These are phyloP conservation scores for Geotrichum bryndzae DNA, from an alignment of 1,139 yeast species.

Conservation along the genomic window DNA sequence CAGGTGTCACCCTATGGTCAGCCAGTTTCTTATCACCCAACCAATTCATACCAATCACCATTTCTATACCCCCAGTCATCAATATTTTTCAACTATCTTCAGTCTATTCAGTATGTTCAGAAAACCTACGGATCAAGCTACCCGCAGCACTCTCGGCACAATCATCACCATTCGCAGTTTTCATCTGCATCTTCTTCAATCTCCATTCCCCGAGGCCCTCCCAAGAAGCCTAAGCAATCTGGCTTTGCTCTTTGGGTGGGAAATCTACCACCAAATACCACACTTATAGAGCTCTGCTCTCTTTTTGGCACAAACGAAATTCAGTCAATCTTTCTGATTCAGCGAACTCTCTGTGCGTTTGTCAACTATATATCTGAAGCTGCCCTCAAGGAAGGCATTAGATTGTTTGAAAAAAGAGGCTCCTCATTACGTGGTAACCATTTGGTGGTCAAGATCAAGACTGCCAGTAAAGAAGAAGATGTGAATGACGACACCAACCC, in stretches of 20 bases:
- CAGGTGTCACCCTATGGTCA: neutral
- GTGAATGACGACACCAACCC: neutral
- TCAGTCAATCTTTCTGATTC: constrained; percentile 37
- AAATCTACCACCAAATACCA: constrained; percentile 35
- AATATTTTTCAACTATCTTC: constrained; percentile 16
- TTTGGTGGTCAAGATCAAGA: constrained; percentile 30
- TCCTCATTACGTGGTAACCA: constrained; percentile 31
- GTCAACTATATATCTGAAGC: constrained; percentile 33
- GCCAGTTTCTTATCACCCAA: neutral
- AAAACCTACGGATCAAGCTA: neutral
- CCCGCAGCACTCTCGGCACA: neutral
- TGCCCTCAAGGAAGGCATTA: constrained; percentile 34
- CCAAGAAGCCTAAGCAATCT: constrained; percentile 35
- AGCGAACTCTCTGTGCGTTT: constrained; percentile 39
- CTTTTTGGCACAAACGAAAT: constrained; percentile 37
- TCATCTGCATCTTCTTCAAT: neutral
- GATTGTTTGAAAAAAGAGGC: constrained; percentile 29
- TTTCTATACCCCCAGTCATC: constrained; percentile 17
- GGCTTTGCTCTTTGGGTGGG: constrained; percentile 42
- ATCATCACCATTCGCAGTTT: neutral
- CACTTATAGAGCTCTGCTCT: constrained; percentile 33
- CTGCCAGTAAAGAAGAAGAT: neutral
- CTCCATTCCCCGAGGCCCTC: constrained; percentile 29
- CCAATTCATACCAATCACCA: constrained; percentile 10
- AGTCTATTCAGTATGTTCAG: constrained; percentile 7